Percentiles rank a stretch among this genome's conserved stretches.
Evolutionary conservation across 2,329 filamentous ascomycete genomes (phyloP).

Genomic region (Trichoderma sp.): DNA sequence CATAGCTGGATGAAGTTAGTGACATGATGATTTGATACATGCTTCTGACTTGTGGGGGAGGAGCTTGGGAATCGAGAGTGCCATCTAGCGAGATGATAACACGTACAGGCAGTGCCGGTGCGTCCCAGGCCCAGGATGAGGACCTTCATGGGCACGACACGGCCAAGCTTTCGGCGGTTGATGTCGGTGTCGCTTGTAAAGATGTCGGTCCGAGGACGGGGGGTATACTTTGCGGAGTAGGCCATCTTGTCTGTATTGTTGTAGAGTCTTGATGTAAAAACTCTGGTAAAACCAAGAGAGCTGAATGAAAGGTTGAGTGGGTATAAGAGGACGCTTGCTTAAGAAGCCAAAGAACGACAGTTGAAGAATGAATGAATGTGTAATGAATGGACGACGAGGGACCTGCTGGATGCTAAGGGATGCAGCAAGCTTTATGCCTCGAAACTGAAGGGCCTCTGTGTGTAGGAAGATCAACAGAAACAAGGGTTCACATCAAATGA

Average conservation of each 20-base stretch:
- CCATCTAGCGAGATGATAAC: not conserved
- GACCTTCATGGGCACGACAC: conserved; percentile 67
- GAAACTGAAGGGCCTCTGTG: not conserved
- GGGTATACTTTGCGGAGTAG: conserved; percentile 37
- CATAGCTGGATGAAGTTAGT: conserved; percentile 50
- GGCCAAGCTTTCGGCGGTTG: conserved; percentile 65
- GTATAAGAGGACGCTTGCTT: not conserved
- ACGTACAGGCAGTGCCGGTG: conserved; percentile 69
- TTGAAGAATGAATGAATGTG: too few species aligned
- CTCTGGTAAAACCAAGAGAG: not conserved
- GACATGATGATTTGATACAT: not conserved
- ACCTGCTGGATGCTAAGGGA: not conserved
- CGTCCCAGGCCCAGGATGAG: conserved; percentile 69
- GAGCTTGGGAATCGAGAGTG: not conserved
- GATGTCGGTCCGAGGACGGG: conserved; percentile 56
- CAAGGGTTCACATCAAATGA: not conserved
- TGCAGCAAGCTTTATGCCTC: not conserved
- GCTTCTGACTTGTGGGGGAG: not conserved
- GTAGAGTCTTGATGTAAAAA: not conserved
- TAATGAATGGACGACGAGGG: not conserved
- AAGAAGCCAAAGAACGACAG: not conserved
- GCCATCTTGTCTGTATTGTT: conserved; percentile 33
- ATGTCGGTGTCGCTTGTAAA: conserved; percentile 69
- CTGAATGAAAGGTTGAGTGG: not conserved
- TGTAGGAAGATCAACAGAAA: not conserved